Conservation (phyloP, 768 basidiomycete genomes). For the Pulveroboletus sp. region DNA sequence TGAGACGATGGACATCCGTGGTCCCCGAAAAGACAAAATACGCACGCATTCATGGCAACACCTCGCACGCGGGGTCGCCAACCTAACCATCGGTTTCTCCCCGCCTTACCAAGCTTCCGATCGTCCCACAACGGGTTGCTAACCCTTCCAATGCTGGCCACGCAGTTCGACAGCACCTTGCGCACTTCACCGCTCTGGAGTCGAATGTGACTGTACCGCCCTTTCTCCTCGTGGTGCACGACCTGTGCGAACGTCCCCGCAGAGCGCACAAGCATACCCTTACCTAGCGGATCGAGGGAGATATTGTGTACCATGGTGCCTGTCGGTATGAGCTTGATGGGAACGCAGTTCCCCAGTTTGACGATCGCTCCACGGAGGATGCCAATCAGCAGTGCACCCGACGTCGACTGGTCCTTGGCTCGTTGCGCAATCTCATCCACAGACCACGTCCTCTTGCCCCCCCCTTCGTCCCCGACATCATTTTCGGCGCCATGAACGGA, state of each 20-base stretch:
- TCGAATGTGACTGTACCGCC: constrained; percentile 74
- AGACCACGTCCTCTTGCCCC: constrained; percentile 11
- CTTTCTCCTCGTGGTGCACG: constrained; percentile 67
- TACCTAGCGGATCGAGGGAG: constrained; percentile 68
- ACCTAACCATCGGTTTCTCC: constrained; percentile 83
- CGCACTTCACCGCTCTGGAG: constrained; percentile 93
- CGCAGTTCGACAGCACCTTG: constrained; percentile 73
- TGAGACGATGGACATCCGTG: not conserved
- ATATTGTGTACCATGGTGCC: constrained; percentile 88
- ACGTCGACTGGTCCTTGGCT: constrained; percentile 33
- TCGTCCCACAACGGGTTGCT: constrained; percentile 90
- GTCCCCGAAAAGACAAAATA: not conserved
- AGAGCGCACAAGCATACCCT: constrained; percentile 78
- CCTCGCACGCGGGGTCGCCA: constrained; percentile 82
- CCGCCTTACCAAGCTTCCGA: constrained; percentile 85
- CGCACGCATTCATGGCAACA: constrained; percentile 95
- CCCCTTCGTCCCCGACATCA: not conserved
- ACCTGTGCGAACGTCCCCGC: constrained; percentile 86
- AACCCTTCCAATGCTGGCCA: constrained; percentile 86
- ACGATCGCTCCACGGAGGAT: constrained; percentile 78
- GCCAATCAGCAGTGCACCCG: constrained; percentile 72
- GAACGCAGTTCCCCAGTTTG: constrained; percentile 90
- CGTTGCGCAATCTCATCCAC: constrained; percentile 21
- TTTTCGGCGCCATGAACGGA: constrained; percentile 27
- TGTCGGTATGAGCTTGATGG: constrained; percentile 86